Evolutionary conservation across 306 rosid species (phyloP).

Genomic region (Urtica urens): DNA sequence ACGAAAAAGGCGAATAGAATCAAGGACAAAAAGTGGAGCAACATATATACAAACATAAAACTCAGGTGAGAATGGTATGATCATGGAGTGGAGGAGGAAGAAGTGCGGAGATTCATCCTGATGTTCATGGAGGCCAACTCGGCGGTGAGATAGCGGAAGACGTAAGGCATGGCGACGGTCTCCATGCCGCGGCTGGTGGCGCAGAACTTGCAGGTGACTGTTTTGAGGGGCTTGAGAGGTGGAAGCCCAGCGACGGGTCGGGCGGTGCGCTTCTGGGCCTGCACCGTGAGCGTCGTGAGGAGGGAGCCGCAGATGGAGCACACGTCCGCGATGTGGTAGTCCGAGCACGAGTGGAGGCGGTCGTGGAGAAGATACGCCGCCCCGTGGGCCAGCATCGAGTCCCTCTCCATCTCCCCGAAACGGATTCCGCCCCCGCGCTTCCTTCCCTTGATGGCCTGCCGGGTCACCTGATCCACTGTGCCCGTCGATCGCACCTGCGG

Average conservation of each 20-base stretch:
- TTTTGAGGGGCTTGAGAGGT: constrained; percentile 41
- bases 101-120: constrained; percentile 67
- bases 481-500: constrained; percentile 91
- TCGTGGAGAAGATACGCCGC: constrained; percentile 87
- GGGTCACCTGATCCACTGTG: constrained; percentile 58
- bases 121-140: constrained; percentile 96
- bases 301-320: constrained; percentile 80
- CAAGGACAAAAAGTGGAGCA: no score
- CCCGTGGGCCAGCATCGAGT: constrained; percentile 95
- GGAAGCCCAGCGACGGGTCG: constrained; percentile 57
- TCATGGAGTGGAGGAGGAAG: no score
- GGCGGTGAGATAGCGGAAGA: constrained; percentile 79
- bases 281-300: constrained; percentile 47
- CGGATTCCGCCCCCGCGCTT: constrained; percentile 94
- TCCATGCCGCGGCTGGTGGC: constrained; percentile 80
- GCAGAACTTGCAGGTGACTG: constrained; percentile 61
- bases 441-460: constrained; percentile 85
- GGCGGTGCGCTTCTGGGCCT: constrained; percentile 34
- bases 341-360: constrained; percentile 86
- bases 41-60: no score
- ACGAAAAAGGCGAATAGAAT: no score
- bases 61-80: no score
- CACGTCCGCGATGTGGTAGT: constrained; percentile 83
- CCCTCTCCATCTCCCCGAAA: constrained; percentile 98
- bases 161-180: constrained; percentile 87